Percentiles rank a stretch among this genome's conserved stretches.
phyloP scores from a whole-genome alignment of 345 rosid species.

The Rhizophora apiculata region DNA sequence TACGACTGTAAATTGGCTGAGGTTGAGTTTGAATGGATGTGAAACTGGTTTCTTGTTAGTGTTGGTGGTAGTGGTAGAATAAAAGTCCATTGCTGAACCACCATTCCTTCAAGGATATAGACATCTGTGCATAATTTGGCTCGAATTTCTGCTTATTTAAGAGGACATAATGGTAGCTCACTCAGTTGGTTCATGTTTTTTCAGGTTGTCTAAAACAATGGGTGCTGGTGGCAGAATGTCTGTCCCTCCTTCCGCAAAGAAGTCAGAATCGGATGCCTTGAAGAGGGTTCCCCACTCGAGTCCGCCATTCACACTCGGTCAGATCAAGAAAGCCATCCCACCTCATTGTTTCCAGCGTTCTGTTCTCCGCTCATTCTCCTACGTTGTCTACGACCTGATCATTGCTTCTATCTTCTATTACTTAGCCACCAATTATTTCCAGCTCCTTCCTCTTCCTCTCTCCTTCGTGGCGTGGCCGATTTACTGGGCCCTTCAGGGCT shows the following conservation, averaged over 20 bases:
- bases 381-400: constrained; percentile 49
- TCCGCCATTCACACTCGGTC: constrained; percentile 69
- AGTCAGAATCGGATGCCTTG: constrained; percentile 25
- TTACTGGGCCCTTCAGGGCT: constrained; percentile 83
- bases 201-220: constrained; percentile 31
- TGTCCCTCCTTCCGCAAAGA: constrained; percentile 37
- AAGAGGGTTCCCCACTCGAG: constrained; percentile 58
- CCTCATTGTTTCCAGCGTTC: constrained; percentile 87
- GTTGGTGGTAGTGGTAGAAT: too few species aligned
- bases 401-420: constrained; percentile 53
- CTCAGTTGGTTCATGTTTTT: too few species aligned
- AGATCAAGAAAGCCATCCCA: constrained; percentile 81
- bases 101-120: too few species aligned
- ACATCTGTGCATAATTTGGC: too few species aligned
- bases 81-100: too few species aligned
- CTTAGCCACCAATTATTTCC: constrained; percentile 53
- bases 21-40: too few species aligned
- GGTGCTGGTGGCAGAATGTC: constrained; percentile 84
- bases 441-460: constrained; percentile 51
- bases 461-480: constrained; percentile 69
- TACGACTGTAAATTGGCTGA: too few species aligned
- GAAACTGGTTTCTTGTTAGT: too few species aligned
- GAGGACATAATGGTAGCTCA: too few species aligned
- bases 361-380: constrained; percentile 71
- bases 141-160: too few species aligned